Conservation (phyloP, 495 filamentous ascomycete species). For the Hyaloscypha hepaticicola region DNA sequence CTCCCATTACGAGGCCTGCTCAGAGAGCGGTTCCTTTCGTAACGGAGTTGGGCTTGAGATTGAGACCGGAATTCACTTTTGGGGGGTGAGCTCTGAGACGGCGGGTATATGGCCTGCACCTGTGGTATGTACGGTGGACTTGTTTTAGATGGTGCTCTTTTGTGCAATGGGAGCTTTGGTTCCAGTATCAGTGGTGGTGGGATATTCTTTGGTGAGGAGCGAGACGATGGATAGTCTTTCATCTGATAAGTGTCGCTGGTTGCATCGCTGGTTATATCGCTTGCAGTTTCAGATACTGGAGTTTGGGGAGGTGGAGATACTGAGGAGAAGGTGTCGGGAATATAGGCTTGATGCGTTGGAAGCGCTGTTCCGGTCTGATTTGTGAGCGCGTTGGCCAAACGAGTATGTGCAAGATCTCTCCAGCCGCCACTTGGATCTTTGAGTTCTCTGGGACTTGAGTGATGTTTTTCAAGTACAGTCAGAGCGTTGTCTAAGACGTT, state of each 20-base stretch:
- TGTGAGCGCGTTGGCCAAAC: constrained; percentile 2
- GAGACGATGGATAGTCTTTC: neutral
- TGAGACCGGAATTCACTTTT: neutral
- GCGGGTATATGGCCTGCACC: neutral
- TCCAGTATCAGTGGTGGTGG: constrained; percentile 1
- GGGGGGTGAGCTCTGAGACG: neutral
- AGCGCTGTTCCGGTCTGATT: constrained; percentile 1
- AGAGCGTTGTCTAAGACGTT: neutral
- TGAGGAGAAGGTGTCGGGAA: neutral
- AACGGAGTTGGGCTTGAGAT: neutral
- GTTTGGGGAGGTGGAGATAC: constrained; percentile 7
- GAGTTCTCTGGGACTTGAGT: neutral
- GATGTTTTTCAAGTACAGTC: constrained; percentile 5
- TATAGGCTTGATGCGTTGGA: constrained; percentile 25
- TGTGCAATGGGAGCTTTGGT: neutral
- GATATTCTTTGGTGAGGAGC: neutral
- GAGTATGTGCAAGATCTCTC: constrained; percentile 3
- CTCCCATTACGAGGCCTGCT: neutral
- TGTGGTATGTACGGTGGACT: neutral
- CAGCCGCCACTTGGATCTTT: neutral
- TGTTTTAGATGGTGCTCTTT: neutral
- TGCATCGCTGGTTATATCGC: neutral
- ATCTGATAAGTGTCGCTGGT: neutral
- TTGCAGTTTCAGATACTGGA: too few species aligned
- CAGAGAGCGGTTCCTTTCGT: neutral